Evolutionary conservation across 495 filamentous ascomycete species (phyloP).

Genomic region (Podospora pseudopauciseta): DNA sequence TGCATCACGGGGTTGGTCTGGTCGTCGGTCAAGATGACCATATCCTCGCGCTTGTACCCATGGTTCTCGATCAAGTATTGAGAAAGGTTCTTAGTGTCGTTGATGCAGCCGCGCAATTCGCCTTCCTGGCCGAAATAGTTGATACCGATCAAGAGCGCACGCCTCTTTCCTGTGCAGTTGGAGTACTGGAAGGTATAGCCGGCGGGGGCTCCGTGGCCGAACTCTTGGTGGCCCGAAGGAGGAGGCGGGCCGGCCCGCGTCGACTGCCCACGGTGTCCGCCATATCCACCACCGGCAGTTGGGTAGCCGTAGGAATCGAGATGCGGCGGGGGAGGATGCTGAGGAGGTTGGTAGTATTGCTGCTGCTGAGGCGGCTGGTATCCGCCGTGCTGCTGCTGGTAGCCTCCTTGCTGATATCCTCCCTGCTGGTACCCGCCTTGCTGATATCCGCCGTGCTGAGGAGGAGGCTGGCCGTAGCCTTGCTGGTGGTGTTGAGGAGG

Average conservation of each 20-base stretch:
- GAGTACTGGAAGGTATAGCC: constrained; percentile 75
- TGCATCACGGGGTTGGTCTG: constrained; percentile 39
- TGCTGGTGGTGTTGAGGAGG: constrained; percentile 21
- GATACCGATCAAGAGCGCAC: constrained; percentile 88
- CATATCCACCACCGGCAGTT: constrained; percentile 16
- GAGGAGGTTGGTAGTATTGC: constrained; percentile 32
- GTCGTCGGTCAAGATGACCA: constrained; percentile 52
- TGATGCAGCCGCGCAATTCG: constrained; percentile 88
- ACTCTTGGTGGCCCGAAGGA: constrained; percentile 41
- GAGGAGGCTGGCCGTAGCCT: constrained; percentile 22
- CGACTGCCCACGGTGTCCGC: constrained; percentile 28
- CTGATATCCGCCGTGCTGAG: constrained; percentile 15
- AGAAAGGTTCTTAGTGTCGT: constrained; percentile 91
- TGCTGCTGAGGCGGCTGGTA: constrained; percentile 20
- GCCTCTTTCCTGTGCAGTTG: constrained; percentile 77
- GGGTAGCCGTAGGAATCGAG: constrained; percentile 38
- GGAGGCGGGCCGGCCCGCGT: constrained; percentile 47
- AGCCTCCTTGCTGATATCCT: constrained; percentile 23
- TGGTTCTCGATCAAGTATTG: constrained; percentile 76
- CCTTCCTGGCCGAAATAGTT: constrained; percentile 89
- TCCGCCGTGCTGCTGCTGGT: constrained; percentile 8
- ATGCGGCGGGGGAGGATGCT: constrained; percentile 34
- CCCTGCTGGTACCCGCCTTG: constrained; percentile 23
- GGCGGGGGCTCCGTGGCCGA: constrained; percentile 47
- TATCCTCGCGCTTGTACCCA: constrained; percentile 53